Evolutionary conservation across 2,329 filamentous ascomycete genomes (phyloP).

Genomic region (Fusarium clavum): DNA sequence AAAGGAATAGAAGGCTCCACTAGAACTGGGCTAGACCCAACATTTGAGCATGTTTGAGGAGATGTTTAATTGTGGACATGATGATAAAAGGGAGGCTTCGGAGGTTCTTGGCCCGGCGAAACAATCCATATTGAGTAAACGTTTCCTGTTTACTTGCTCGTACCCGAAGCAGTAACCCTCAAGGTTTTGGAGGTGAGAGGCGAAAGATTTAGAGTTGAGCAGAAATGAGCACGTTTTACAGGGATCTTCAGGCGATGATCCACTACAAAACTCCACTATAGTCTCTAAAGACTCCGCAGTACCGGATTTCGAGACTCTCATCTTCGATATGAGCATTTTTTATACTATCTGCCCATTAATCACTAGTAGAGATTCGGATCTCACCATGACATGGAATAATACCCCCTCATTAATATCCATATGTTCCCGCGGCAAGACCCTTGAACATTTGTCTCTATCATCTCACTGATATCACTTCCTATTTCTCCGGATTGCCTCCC

Average conservation of each 20-base stretch:
- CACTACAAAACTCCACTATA: slow-evolving; percentile 13
- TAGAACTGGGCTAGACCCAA: slow-evolving; percentile 5
- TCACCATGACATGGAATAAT: slow-evolving; percentile 17
- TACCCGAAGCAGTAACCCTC: neutral
- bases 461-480: slow-evolving; percentile 8
- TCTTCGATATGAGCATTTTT: slow-evolving; percentile 7
- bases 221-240: slow-evolving; percentile 54
- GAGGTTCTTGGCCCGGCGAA: slow-evolving; percentile 35
- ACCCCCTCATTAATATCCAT: slow-evolving; percentile 21
- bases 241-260: slow-evolving; percentile 28
- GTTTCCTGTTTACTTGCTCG: slow-evolving; percentile 42
- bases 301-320: slow-evolving; percentile 15
- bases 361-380: neutral
- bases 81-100: slow-evolving; percentile 5
- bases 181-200: neutral
- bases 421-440: slow-evolving; percentile 9
- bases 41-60: slow-evolving; percentile 35
- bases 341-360: neutral
- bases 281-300: slow-evolving; percentile 16
- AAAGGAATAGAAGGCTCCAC: slow-evolving; percentile 18
- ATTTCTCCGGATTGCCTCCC: slow-evolving; percentile 15
- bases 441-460: neutral
- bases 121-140: slow-evolving; percentile 39
- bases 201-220: slow-evolving; percentile 46
- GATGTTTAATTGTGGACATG: slow-evolving; percentile 8